Conservation (phyloP, 2,329 filamentous ascomycete species). For the Drechslerella dactyloides region DNA sequence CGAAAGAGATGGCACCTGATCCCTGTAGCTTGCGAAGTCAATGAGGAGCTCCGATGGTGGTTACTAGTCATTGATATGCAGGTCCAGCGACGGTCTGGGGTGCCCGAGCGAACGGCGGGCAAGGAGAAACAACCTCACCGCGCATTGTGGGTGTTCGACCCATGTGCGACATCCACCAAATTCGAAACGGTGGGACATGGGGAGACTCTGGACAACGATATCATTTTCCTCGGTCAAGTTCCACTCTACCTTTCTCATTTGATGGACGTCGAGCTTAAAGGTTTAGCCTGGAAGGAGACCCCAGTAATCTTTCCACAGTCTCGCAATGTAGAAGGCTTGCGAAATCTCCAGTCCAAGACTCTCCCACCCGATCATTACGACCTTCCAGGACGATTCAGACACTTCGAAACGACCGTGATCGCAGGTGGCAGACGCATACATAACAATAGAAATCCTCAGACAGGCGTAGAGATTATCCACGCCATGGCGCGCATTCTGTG, state of each 20-base stretch:
- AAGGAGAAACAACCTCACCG: not conserved
- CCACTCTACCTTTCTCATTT: slow-evolving; percentile 15
- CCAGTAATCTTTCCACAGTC: slow-evolving; percentile 21
- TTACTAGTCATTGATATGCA: slow-evolving; percentile 40
- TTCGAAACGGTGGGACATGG: not conserved
- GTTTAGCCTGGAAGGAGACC: slow-evolving; percentile 12
- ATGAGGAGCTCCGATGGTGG: slow-evolving; percentile 39
- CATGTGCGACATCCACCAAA: slow-evolving; percentile 15
- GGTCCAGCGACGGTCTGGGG: slow-evolving; percentile 15
- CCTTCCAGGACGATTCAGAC: slow-evolving; percentile 25
- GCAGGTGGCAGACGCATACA: slow-evolving; percentile 18
- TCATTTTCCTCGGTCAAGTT: slow-evolving; percentile 13
- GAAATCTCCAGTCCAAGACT: not conserved
- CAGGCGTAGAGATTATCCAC: slow-evolving; percentile 33
- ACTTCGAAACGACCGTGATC: slow-evolving; percentile 9
- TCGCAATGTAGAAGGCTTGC: not conserved
- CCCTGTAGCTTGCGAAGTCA: slow-evolving; percentile 29
- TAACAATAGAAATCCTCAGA: slow-evolving; percentile 32
- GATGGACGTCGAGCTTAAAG: slow-evolving; percentile 5
- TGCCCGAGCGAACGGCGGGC: not conserved
- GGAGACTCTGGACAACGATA: not conserved
- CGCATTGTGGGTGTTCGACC: slow-evolving; percentile 26
- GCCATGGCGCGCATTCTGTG: slow-evolving; percentile 19
- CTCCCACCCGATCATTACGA: slow-evolving; percentile 13
- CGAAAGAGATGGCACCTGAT: slow-evolving; percentile 40